Base-by-base conservation (phyloP, 140 eudicot species). In the Anethum foeniculum region DNA sequence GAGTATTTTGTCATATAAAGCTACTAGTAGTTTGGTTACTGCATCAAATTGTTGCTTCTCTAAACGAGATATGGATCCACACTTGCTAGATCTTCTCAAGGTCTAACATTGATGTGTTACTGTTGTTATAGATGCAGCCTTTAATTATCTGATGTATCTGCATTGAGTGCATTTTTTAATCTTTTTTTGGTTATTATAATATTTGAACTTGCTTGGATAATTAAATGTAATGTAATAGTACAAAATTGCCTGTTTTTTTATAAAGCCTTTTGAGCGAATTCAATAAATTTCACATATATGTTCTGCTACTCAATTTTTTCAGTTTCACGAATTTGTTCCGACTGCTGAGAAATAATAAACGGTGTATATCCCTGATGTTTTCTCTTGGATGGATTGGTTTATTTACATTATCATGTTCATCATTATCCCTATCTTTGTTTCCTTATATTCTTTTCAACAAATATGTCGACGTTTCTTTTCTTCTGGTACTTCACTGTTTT, bases 31-130 rank as follows among this genome's bases (percentile, higher is more conserved):
- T 82, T 88, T 93, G 83, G 90, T 96, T 81, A 85, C 91, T 75
- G 82, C 82, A 36, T 91, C 96, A 81, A 89, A 86, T 80, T 88
- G 86, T 87, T 81, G 91, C 77, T 95, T 89, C 86, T 81, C 87
- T 58, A 83, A 86, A 36, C 85, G 87, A 86, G 97, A 96, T 81
- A 83, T 93, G 23, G 97, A 96, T 77, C 81, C 91, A 44, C 86
- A 86, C 80, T 86, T 96, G 88, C 96, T 96, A 67, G 88, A 88
- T 80, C 96, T 96, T 82, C 91, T 96, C 44, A 88, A 96, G 98
- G 99, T 95, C 83, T 83, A 74, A 32, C 38, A 15, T 75, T 71
- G 30, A 65, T 76, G 39, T 25, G 71, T 46, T 6, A 15, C 54
- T 77, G 14, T 54, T 25, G 3, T 12, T 52, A 16, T 23, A 4